Evolutionary conservation across 768 basidiomycete species (phyloP).

Genomic region (Russula earlei): DNA sequence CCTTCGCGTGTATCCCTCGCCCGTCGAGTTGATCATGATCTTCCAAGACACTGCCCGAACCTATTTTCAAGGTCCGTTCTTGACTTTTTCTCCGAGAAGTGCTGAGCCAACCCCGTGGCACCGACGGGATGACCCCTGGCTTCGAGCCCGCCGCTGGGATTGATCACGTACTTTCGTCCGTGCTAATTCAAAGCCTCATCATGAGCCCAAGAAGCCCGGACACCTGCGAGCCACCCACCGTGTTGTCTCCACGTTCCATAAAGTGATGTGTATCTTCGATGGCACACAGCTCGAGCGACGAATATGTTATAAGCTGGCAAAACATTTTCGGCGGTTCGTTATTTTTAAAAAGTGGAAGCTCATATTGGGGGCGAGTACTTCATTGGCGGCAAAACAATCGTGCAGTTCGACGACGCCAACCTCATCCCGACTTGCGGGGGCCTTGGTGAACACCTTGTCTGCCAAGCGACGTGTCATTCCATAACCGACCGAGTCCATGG

Average conservation of each 20-base stretch:
- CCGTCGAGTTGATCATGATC: no score
- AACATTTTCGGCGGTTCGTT: no score
- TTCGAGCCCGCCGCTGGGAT: constrained; percentile 78
- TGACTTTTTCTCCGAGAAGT: no score
- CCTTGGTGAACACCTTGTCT: constrained; percentile 58
- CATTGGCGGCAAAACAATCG: constrained; percentile 79
- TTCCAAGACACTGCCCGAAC: no score
- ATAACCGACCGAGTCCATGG: constrained; percentile 76
- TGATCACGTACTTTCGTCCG: constrained; percentile 77
- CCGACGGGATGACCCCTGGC: constrained; percentile 89
- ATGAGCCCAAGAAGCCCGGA: not conserved
- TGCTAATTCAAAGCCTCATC: constrained; percentile 44
- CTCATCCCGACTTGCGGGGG: constrained; percentile 57
- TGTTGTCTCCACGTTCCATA: constrained; percentile 70
- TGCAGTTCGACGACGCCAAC: constrained; percentile 83
- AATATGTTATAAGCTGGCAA: constrained; percentile 65
- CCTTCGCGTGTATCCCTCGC: no score
- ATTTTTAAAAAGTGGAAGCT: no score
- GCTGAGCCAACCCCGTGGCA: constrained; percentile 78
- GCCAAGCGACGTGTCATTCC: constrained; percentile 63
- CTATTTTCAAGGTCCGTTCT: no score
- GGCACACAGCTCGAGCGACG: constrained; percentile 65
- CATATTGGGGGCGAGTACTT: constrained; percentile 38
- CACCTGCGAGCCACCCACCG: constrained; percentile 34
- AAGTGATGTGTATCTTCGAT: constrained; percentile 61